phyloP scores from a whole-genome alignment of 495 filamentous ascomycete species.

The Aspergillus ellipticus region DNA sequence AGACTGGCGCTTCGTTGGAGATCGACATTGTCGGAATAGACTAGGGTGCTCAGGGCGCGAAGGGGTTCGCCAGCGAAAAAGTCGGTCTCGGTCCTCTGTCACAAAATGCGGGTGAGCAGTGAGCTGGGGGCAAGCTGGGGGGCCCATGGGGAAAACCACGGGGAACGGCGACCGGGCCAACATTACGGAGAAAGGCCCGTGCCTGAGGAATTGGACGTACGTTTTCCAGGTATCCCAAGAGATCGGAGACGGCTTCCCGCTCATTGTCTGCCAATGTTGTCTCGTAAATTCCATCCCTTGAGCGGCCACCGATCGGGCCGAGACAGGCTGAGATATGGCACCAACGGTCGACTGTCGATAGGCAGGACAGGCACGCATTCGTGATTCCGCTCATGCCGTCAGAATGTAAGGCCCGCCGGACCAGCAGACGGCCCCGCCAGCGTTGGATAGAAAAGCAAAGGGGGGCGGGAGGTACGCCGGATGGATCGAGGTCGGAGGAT shows the following conservation, averaged over 20 bases:
- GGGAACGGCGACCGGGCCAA: no score
- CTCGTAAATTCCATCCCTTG: constrained; percentile 92
- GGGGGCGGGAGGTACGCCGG: constrained; percentile 10
- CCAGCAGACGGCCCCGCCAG: constrained; percentile 25
- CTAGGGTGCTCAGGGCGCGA: constrained; percentile 86
- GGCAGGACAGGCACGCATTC: constrained; percentile 41
- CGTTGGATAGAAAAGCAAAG: constrained; percentile 16
- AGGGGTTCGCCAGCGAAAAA: constrained; percentile 99
- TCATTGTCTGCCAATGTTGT: constrained; percentile 94
- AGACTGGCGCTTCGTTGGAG: constrained; percentile 95
- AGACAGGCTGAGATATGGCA: constrained; percentile 47
- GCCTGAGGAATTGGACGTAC: constrained; percentile 46
- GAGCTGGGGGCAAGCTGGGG: constrained; percentile 1
- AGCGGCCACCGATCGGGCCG: constrained; percentile 60
- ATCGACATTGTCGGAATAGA: constrained; percentile 98
- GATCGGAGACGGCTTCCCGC: constrained; percentile 92
- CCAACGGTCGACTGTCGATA: constrained; percentile 44
- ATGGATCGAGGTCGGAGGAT: constrained; percentile 4
- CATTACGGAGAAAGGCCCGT: no score
- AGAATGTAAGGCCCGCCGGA: constrained; percentile 30
- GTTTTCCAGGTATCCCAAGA: constrained; percentile 93
- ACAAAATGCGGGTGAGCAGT: constrained; percentile 15
- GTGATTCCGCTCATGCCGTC: constrained; percentile 42
- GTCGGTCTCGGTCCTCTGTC: constrained; percentile 86
- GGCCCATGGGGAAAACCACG: no score